Base-by-base conservation (phyloP, 345 rosid genomes). In the Melastoma malabathricum region DNA sequence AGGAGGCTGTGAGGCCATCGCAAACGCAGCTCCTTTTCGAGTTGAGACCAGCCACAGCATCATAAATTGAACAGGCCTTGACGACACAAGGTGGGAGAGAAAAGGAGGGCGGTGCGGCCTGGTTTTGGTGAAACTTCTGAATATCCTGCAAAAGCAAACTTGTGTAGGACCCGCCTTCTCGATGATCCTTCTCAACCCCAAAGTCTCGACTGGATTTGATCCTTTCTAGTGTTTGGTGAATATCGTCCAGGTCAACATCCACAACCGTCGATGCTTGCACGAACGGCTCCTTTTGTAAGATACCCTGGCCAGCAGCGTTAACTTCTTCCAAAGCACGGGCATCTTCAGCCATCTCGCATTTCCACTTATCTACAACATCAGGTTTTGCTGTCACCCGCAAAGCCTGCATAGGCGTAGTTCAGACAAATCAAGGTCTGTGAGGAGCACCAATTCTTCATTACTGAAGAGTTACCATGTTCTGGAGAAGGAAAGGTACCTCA, bases 41-140 rank as follows among this genome's bases (percentile, higher is more conserved):
- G 64, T 84, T 90, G 44, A 90, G 92, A 53, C 84, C 98, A 0
- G 84, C 90, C 15, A 86, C 94, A 18, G 90, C 95, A 54, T 86
- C 94, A 9, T 81, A 65, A 41, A 80, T 82, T 10, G 98, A 86
- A 44, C 82, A 70, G 52, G 89, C 87, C 63, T 92, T 86, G 46
- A 79, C 55, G 44, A 86, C 69, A 52, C 92, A 84, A n/a, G 78
- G 47, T 9, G 94, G 94, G 54, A 84, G 71, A 2, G 80, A 47
- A 57, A 68, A 54, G 15, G 66, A 44, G 44, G 51, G 31, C 8
- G 71, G 63, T 10, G 61, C 59, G n/a, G 57, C 60, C 63, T 59
- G 78, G 69, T 78, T 84, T 61, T 84, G 96, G 56, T 87, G 89
- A 50, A 92, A 92, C 61, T 84, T 92, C 15, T 92, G 95, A 65